Base-by-base conservation (phyloP, 768 basidiomycete species). In the Amanita inopinata region DNA sequence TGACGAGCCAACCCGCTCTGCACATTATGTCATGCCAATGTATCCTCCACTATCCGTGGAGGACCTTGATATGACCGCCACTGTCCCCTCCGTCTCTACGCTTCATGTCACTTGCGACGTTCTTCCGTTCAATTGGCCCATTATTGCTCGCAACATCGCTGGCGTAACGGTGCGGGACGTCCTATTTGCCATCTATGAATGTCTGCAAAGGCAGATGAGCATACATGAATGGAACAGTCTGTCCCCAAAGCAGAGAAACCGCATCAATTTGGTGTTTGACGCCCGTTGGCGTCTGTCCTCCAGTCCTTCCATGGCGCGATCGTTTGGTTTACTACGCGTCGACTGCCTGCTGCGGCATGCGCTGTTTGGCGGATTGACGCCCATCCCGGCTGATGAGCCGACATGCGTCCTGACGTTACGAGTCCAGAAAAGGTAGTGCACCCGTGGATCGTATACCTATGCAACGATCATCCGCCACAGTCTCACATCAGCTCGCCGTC, bases 101-200 rank as follows among this genome's bases (percentile, higher is more conserved):
- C 57, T 80, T 19, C 56, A 52, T 28, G 47, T 80, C 43, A 53
- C 58, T 7, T 78, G 73, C 45, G 74, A 67, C 20, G 52, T 76
- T 45, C 62, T 73, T 15, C 64, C 62, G 7, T 62, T 57, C 35
- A 46, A 59, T 7, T 76, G 73, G 70, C 54, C 55, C 3, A 66
- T 73, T 22, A 48, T 60, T 7, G 63, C 61, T 6, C 49, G 54
- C n/a, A 73, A 70, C 49, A 56, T 62, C 5, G 51, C 52, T 0
- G 71, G 70, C 6, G 67, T 80, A 31, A 78, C 75, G 2, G 52
- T 80, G 42, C 55, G 54, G n/a, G 71, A 80, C 34, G 62, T 79
- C 15, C 56, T 80, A 3, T 43, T 61, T 1, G 65, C 67, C n/a
- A 71, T 78, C 33, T 60, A 69, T 53, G 36, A 47, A 9, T 58